These are phyloP conservation scores for Talaromyces sp. DNA, from an alignment of 2,329 filamentous ascomycete genomes.

Conservation along the genomic window DNA sequence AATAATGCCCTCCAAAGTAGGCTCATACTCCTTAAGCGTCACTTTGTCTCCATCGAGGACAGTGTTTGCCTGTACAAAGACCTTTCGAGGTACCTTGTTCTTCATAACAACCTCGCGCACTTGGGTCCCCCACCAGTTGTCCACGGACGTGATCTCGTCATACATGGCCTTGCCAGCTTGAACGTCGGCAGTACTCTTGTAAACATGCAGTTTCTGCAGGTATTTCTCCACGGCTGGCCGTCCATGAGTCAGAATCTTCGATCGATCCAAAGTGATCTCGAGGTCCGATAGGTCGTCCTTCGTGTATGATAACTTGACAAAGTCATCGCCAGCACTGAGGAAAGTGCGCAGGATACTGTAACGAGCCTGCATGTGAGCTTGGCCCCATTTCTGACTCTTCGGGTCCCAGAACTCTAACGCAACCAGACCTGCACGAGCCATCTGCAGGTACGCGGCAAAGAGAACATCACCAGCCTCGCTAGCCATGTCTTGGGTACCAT, in stretches of 20 bases:
- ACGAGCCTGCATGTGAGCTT: constrained; percentile 87
- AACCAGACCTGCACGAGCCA: constrained; percentile 89
- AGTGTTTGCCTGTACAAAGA: constrained; percentile 95
- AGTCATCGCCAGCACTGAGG: constrained; percentile 81
- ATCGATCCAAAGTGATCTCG: constrained; percentile 79
- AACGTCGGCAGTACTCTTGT: constrained; percentile 86
- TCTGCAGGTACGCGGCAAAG: constrained; percentile 84
- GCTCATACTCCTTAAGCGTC: constrained; percentile 80
- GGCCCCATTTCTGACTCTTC: constrained; percentile 87
- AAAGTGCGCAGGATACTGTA: constrained; percentile 80
- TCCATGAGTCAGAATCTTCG: constrained; percentile 82
- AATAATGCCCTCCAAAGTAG: constrained; percentile 77
- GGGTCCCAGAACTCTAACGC: constrained; percentile 95
- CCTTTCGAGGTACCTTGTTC: constrained; percentile 62
- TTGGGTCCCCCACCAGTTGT: constrained; percentile 80
- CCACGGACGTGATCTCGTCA: constrained; percentile 79
- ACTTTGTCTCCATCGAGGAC: constrained; percentile 71
- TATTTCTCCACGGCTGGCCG: constrained; percentile 82
- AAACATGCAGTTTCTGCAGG: constrained; percentile 88
- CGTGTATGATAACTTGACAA: constrained; percentile 79
- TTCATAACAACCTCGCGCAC: constrained; percentile 68
- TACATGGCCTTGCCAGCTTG: constrained; percentile 78
- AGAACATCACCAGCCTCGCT: constrained; percentile 82
- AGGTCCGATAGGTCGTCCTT: constrained; percentile 77
- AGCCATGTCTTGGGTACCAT: constrained; percentile 72